Evolutionary conservation across 2,329 filamentous ascomycete species (phyloP).

Genomic region (Golovinomyces cichoracearum): DNA sequence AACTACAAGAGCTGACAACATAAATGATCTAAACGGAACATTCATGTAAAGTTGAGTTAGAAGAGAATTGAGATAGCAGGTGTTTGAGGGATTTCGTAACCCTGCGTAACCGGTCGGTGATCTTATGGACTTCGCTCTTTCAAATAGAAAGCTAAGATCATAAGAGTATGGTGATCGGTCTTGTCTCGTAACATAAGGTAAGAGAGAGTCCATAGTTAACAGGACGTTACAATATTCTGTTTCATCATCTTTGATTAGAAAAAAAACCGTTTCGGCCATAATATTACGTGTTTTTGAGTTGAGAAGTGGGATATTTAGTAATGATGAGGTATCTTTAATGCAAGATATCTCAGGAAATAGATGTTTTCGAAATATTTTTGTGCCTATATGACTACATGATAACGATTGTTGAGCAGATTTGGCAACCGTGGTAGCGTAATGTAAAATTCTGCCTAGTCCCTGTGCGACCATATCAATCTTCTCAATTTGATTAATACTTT

Average conservation of each 20-base stretch:
- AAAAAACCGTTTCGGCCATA: conserved; percentile 33
- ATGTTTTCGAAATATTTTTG: conserved; percentile 33
- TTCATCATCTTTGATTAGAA: conserved; percentile 26
- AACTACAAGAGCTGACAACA: conserved; percentile 34
- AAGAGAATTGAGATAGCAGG: conserved; percentile 89
- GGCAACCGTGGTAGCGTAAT: conserved; percentile 13
- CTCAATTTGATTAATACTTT: conserved; percentile 15
- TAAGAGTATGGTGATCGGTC: conserved; percentile 27
- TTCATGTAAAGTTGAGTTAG: conserved; percentile 96
- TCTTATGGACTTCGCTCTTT: conserved; percentile 41
- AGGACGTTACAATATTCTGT: conserved; percentile 26
- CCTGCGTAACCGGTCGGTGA: conserved; percentile 64
- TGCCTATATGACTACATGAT: conserved; percentile 19
- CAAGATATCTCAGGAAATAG: conserved; percentile 30
- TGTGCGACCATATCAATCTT: conserved; percentile 14
- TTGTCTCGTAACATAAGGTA: conserved; percentile 19
- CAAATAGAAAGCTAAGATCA: conserved; percentile 34
- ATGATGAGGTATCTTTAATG: conserved; percentile 8
- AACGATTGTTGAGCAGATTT: conserved; percentile 10
- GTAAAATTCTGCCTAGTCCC: conserved; percentile 17
- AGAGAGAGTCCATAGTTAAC: conserved; percentile 23
- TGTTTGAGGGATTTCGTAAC: conserved; percentile 76
- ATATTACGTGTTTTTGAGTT: conserved; percentile 28
- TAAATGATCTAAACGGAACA: conserved; percentile 57
- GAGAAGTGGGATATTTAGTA: conserved; percentile 23